Percentiles rank a stretch among this genome's conserved stretches.
These are phyloP conservation scores for Penicillium waksmanii DNA, from an alignment of 495 filamentous ascomycete genomes.

Conservation along the genomic window DNA sequence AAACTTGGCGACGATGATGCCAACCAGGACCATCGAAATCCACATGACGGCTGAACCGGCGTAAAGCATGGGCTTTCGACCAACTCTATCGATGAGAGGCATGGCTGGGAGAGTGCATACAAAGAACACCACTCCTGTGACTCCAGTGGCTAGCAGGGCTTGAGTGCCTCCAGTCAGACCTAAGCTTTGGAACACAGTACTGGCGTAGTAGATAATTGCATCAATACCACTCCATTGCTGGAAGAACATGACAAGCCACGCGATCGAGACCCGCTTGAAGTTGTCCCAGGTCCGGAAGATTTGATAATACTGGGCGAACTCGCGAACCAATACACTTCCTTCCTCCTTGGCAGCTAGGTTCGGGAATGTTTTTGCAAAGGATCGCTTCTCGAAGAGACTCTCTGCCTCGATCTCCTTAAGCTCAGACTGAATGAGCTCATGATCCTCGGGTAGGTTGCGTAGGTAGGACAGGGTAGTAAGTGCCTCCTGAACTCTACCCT, in stretches of 20 bases:
- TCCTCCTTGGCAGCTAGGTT: constrained; percentile 34
- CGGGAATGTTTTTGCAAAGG: constrained; percentile 40
- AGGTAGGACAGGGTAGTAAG: constrained; percentile 48
- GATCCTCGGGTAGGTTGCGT: constrained; percentile 40
- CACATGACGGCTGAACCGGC: constrained; percentile 58
- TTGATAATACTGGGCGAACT: constrained; percentile 41
- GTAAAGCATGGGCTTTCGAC: constrained; percentile 75
- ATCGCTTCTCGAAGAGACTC: constrained; percentile 42
- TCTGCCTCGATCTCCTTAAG: constrained; percentile 48
- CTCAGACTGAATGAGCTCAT: constrained; percentile 46
- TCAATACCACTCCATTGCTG: constrained; percentile 50
- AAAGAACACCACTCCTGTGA: constrained; percentile 70
- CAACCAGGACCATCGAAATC: constrained; percentile 48
- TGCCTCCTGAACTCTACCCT: constrained; percentile 52
- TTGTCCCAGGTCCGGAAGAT: constrained; percentile 42
- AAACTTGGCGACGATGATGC: constrained; percentile 47
- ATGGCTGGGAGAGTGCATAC: constrained; percentile 72
- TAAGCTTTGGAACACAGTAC: constrained; percentile 64
- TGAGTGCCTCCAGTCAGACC: constrained; percentile 79
- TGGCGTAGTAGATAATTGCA: constrained; percentile 44
- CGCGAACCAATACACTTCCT: constrained; percentile 34
- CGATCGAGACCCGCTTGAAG: constrained; percentile 41
- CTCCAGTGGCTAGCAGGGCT: constrained; percentile 65
- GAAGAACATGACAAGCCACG: constrained; percentile 47
- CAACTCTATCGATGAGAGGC: constrained; percentile 72